These are phyloP conservation scores for Chalciporus pseudorubinellus DNA, from an alignment of 768 basidiomycete species.

Conservation along the genomic window DNA sequence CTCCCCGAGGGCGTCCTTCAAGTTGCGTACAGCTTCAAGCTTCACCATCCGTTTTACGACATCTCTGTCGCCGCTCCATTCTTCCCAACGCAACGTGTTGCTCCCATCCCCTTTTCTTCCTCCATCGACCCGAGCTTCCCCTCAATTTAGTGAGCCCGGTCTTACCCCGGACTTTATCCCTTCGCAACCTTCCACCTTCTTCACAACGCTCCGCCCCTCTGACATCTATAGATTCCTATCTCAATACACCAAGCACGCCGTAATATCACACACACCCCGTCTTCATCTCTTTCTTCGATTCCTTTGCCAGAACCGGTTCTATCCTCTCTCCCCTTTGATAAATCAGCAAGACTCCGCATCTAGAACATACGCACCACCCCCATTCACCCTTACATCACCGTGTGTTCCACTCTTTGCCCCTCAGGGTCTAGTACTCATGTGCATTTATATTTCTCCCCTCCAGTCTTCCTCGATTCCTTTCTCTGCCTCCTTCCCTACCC, in stretches of 20 bases:
- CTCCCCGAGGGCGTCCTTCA: slow-evolving; percentile 24
- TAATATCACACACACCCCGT: slow-evolving; percentile 26
- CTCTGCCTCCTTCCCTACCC: slow-evolving; percentile 10
- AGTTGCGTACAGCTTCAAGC: slow-evolving; percentile 23
- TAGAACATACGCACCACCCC: slow-evolving; percentile 16
- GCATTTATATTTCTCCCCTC: slow-evolving; percentile 29
- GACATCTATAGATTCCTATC: slow-evolving; percentile 29
- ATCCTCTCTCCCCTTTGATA: slow-evolving; percentile 18
- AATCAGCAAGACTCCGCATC: slow-evolving; percentile 17
- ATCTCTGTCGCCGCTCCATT: slow-evolving; percentile 15
- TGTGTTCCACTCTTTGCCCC: slow-evolving; percentile 15
- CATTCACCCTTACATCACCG: slow-evolving; percentile 18
- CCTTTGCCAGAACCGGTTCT: slow-evolving; percentile 22
- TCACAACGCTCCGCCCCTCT: slow-evolving; percentile 15
- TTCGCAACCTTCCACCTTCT: slow-evolving; percentile 14
- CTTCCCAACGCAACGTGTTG: slow-evolving; percentile 22
- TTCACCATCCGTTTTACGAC: slow-evolving; percentile 25
- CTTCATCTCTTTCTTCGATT: slow-evolving; percentile 20
- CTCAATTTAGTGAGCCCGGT: slow-evolving; percentile 25
- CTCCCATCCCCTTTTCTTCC: slow-evolving; percentile 16
- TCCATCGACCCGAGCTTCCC: slow-evolving; percentile 13
- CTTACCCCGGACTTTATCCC: slow-evolving; percentile 32
- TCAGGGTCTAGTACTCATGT: slow-evolving; percentile 22
- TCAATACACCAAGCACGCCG: slow-evolving; percentile 17
- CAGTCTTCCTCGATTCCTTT: slow-evolving; percentile 15